Percentiles rank a stretch among this genome's conserved stretches.
Conservation (phyloP, 495 filamentous ascomycete species). For the Daldinia grandis region DNA sequence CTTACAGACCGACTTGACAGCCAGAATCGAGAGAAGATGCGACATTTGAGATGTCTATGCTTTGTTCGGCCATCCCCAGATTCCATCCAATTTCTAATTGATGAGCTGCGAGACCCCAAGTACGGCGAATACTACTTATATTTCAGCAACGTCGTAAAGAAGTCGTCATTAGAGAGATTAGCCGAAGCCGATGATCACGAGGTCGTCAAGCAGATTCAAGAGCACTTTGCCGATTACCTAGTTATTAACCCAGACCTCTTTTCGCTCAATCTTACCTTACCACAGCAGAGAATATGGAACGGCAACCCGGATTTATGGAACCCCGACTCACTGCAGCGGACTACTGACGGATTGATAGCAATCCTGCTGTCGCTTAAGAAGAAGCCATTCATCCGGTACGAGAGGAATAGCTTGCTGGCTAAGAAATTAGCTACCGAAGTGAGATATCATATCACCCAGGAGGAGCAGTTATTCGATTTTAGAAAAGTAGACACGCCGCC, state of each 20-base stretch:
- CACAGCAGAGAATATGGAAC: constrained; percentile 80
- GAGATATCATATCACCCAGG: constrained; percentile 90
- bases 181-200: constrained; percentile 99
- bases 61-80: constrained; percentile 91
- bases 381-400: constrained; percentile 92
- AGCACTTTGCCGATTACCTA: constrained; percentile 94
- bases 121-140: constrained; percentile 98
- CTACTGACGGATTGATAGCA: constrained; percentile 86
- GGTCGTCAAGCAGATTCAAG: constrained; percentile 89
- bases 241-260: constrained; percentile 96
- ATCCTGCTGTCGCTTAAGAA: constrained; percentile 89
- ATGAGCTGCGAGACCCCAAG: constrained; percentile 94
- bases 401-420: constrained; percentile 87
- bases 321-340: constrained; percentile 80
- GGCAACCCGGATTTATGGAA: constrained; percentile 89
- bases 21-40: constrained; percentile 92
- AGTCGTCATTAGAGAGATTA: constrained; percentile 92
- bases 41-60: constrained; percentile 91
- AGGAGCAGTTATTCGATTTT: constrained; percentile 98
- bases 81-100: constrained; percentile 91
- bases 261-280: constrained; percentile 78
- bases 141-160: constrained; percentile 96
- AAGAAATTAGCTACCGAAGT: constrained; percentile 94
- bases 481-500: constrained; percentile 94
- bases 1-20: constrained; percentile 97